A percentile compares a stretch with the other conserved stretches of the same genome.
These are phyloP conservation scores for Paragyromitra xinjiangensis DNA, from an alignment of 495 filamentous ascomycete genomes.

Conservation along the genomic window DNA sequence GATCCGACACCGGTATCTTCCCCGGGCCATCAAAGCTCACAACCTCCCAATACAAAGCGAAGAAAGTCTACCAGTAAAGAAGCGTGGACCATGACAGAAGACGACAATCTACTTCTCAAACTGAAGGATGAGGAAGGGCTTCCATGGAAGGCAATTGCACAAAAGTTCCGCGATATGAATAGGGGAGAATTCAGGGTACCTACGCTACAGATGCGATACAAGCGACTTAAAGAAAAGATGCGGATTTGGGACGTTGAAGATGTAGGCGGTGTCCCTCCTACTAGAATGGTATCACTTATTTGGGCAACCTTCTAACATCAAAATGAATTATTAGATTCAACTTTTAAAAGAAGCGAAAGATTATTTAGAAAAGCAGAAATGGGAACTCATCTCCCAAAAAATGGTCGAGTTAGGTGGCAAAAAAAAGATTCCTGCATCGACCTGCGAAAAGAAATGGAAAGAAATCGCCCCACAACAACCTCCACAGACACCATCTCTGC, in stretches of 20 bases:
- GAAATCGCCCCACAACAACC: constrained; percentile 55
- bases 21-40: constrained; percentile 40
- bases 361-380: constrained; percentile 56
- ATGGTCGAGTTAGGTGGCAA: constrained; percentile 57
- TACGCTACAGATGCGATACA: constrained; percentile 76
- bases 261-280: constrained; percentile 60
- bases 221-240: constrained; percentile 71
- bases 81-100: constrained; percentile 64
- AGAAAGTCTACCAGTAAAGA: constrained; percentile 55
- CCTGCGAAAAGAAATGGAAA: constrained; percentile 58
- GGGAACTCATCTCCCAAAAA: constrained; percentile 56
- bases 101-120: constrained; percentile 73
- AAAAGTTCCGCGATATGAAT: constrained; percentile 69
- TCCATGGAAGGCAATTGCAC: constrained; percentile 75
- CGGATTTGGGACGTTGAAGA: constrained; percentile 74
- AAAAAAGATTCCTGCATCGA: constrained; percentile 58
- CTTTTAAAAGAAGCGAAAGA: constrained; percentile 58
- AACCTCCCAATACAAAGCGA: constrained; percentile 49
- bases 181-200: constrained; percentile 73
- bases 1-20: constrained; percentile 55
- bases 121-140: constrained; percentile 73
- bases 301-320: constrained; percentile 29
- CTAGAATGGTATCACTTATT: constrained; percentile 1
- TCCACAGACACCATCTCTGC: constrained; percentile 46
- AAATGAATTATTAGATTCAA: constrained; percentile 42